Evolutionary conservation across 257 asterid species (phyloP).

Genomic region (Lithospermum erythrorhizon): DNA sequence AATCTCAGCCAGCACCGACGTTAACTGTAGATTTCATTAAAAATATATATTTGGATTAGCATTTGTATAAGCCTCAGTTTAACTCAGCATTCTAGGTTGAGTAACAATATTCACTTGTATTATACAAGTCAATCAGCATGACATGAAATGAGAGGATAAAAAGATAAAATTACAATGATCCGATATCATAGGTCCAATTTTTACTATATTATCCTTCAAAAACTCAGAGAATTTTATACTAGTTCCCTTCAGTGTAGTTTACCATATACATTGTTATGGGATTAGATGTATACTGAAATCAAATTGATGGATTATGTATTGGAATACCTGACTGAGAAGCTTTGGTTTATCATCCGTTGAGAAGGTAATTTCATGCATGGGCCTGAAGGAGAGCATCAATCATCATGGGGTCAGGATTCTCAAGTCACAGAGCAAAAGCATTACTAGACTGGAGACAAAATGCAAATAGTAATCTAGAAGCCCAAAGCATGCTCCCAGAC

Average conservation of each 20-base stretch:
- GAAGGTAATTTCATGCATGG: conserved; percentile 97
- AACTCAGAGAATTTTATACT: no score
- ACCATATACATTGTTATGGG: neutral
- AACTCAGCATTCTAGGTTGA: neutral
- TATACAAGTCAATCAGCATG: no score
- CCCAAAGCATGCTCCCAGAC: neutral
- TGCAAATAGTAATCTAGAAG: neutral
- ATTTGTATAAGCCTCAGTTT: neutral
- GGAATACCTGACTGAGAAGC: conserved; percentile 83
- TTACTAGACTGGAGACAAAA: neutral
- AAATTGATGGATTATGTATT: neutral
- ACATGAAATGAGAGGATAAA: no score
- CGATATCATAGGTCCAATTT: no score
- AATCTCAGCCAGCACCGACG: conserved; percentile 75
- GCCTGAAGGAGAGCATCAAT: conserved; percentile 43
- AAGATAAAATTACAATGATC: no score
- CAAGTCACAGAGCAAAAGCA: neutral
- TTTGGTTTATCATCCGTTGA: conserved; percentile 88
- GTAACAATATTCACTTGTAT: no score
- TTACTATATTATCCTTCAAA: no score
- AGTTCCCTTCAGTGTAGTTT: no score
- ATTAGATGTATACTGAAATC: neutral
- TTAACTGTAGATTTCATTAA: conserved; percentile 51
- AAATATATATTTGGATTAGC: conserved; percentile 13
- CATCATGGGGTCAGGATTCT: conserved; percentile 12